A percentile compares a stretch with the other conserved stretches of the same genome.
Conservation (phyloP, 352 stramenopile genomes). For the Aphanomyces euteiches region DNA sequence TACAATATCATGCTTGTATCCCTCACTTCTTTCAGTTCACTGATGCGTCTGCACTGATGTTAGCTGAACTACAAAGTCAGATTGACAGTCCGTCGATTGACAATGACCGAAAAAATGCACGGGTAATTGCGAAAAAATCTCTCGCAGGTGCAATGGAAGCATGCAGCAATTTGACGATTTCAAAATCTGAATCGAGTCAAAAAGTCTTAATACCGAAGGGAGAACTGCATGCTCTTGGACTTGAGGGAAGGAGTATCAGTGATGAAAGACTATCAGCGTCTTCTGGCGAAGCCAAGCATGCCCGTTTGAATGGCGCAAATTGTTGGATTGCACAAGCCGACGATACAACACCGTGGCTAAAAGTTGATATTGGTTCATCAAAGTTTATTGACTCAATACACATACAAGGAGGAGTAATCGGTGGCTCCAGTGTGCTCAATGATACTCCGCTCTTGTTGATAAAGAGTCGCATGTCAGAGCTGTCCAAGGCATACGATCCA, state of each 20-base stretch:
- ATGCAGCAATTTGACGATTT: conserved; percentile 10
- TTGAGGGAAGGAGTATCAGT: conserved; percentile 55
- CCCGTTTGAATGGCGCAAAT: conserved; percentile 52
- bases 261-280: conserved; percentile 59
- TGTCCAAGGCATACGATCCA: conserved; percentile 42
- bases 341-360: conserved; percentile 50
- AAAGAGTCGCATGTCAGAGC: conserved; percentile 36
- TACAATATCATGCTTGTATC: conserved; percentile 32
- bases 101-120: conserved; percentile 25
- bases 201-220: conserved; percentile 45
- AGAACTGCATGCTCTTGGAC: conserved; percentile 47
- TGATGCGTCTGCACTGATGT: conserved; percentile 28
- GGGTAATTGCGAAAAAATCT: conserved; percentile 16
- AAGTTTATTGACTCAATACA: conserved; percentile 57
- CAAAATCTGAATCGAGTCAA: not conserved
- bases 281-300: conserved; percentile 59
- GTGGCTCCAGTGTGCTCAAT: conserved; percentile 15
- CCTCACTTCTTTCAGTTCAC: conserved; percentile 56
- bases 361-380: conserved; percentile 70
- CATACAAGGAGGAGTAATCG: conserved; percentile 54
- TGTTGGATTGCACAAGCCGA: conserved; percentile 57
- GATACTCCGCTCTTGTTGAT: conserved; percentile 44
- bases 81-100: conserved; percentile 13
- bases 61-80: conserved; percentile 22
- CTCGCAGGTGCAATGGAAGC: conserved; percentile 8